A percentile compares a stretch with the other conserved stretches of the same genome.
Evolutionary conservation across 768 basidiomycete genomes (phyloP).

Genomic region (Russula sp.): DNA sequence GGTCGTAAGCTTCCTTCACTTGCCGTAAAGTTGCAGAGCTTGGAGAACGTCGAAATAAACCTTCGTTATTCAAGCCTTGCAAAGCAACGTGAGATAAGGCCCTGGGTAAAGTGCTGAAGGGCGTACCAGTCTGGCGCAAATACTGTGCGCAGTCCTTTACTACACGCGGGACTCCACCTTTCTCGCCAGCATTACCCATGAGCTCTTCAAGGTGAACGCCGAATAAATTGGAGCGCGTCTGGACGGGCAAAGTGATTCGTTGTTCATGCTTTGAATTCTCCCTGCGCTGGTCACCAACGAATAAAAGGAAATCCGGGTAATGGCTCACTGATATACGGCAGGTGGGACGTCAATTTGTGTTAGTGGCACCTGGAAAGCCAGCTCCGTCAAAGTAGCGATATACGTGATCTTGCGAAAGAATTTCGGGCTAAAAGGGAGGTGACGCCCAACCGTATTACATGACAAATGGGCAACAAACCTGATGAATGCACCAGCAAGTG

Average conservation of each 20-base stretch:
- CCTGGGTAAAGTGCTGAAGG: not conserved
- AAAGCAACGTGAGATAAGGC: not conserved
- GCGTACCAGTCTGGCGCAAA: slow-evolving; percentile 49
- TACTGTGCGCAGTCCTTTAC: slow-evolving; percentile 70
- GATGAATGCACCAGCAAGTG: slow-evolving; percentile 80
- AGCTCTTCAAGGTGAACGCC: slow-evolving; percentile 75
- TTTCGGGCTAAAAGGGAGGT: slow-evolving; percentile 53
- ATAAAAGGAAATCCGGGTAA: not conserved
- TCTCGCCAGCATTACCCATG: slow-evolving; percentile 81
- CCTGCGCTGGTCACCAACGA: slow-evolving; percentile 32
- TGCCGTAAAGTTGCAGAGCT: slow-evolving; percentile 60
- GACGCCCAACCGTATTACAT: not conserved
- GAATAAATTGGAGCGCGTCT: slow-evolving; percentile 57
- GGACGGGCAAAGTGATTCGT: slow-evolving; percentile 58
- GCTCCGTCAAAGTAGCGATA: slow-evolving; percentile 65
- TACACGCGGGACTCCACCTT: slow-evolving; percentile 73
- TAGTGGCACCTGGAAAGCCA: slow-evolving; percentile 71
- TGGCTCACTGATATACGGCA: slow-evolving; percentile 68
- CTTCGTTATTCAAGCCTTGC: slow-evolving; percentile 58
- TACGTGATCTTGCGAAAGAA: slow-evolving; percentile 84
- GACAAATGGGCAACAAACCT: slow-evolving; percentile 39
- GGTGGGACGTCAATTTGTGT: slow-evolving; percentile 84
- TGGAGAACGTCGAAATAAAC: slow-evolving; percentile 79
- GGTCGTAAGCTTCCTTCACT: slow-evolving; percentile 77
- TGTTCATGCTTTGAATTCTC: slow-evolving; percentile 74